These are phyloP conservation scores for thale cress (Arabidopsis thaliana) DNA, from an alignment of 345 rosid genomes.

Conservation along the genomic window DNA sequence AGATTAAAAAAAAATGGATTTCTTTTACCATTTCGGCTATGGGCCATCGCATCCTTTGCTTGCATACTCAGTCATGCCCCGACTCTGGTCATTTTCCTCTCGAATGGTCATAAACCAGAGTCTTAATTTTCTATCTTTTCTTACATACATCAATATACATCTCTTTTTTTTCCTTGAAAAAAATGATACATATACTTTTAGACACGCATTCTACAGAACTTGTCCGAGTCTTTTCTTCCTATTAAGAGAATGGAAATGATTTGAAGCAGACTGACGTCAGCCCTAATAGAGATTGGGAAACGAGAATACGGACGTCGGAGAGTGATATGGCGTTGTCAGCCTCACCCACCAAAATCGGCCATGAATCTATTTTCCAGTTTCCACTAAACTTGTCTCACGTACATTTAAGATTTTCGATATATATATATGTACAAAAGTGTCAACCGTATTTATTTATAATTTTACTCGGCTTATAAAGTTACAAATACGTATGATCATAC, in stretches of 20 bases:
- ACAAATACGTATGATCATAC: neutral
- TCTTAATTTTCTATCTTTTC: neutral
- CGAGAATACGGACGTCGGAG: conserved; percentile 35
- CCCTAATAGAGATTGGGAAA: conserved; percentile 36
- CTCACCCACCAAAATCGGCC: conserved; percentile 36
- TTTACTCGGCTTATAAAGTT: neutral
- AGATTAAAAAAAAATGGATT: neutral
- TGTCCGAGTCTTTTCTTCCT: conserved; percentile 7
- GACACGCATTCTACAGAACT: conserved; percentile 2
- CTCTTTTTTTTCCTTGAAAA: neutral
- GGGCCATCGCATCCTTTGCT: neutral
- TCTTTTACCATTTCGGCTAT: neutral
- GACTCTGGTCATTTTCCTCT: neutral
- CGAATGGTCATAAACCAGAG: neutral
- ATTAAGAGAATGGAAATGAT: neutral
- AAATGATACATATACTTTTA: neutral
- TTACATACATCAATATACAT: neutral
- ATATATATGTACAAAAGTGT: conserved; percentile 23
- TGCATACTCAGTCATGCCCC: neutral
- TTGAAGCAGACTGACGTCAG: conserved; percentile 21
- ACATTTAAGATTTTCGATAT: conserved; percentile 9
- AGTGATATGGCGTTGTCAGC: conserved; percentile 28
- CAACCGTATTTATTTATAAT: conserved; percentile 8
- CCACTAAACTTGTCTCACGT: conserved; percentile 38
- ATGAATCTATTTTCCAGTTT: conserved; percentile 40